These are phyloP conservation scores for Apiospora aurea DNA, from an alignment of 2,329 filamentous ascomycete species.

Conservation along the genomic window DNA sequence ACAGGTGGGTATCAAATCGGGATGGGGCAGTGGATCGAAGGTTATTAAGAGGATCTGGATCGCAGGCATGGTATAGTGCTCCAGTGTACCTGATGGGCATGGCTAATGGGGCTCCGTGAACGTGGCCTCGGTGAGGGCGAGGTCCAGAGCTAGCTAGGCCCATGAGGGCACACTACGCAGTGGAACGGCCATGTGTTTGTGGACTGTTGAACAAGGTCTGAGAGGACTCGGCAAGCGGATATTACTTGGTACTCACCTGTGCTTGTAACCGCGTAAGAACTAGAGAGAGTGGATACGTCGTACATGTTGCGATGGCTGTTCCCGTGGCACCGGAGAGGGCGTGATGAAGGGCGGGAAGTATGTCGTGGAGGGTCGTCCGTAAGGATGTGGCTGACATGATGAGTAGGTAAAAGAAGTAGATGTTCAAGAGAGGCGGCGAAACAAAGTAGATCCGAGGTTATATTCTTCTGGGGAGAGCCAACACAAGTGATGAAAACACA, in stretches of 20 bases:
- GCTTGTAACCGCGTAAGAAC: slow-evolving; percentile 84
- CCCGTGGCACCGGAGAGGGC: slow-evolving; percentile 81
- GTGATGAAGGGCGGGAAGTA: slow-evolving; percentile 79
- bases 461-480: background rate
- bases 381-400: slow-evolving; percentile 31
- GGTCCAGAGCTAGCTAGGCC: background rate
- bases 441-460: slow-evolving; percentile 12
- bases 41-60: background rate
- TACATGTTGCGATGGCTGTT: slow-evolving; percentile 78
- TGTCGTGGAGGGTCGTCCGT: slow-evolving; percentile 35
- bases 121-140: slow-evolving; percentile 3
- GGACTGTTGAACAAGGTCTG: background rate
- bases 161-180: background rate
- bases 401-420: slow-evolving; percentile 27
- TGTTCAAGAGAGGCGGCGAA: slow-evolving; percentile 18
- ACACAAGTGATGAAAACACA: slow-evolving; percentile 1
- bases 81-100: background rate
- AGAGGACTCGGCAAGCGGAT: background rate
- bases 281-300: slow-evolving; percentile 82
- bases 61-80: background rate
- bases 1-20: background rate
- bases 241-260: slow-evolving; percentile 50
- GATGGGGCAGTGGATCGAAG: background rate
- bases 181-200: slow-evolving; percentile 5
- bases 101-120: background rate